Percentiles rank a stretch among this genome's conserved stretches.
Evolutionary conservation across 169 alveolate genomes (phyloP).

Genomic region (Perkinsus olseni): DNA sequence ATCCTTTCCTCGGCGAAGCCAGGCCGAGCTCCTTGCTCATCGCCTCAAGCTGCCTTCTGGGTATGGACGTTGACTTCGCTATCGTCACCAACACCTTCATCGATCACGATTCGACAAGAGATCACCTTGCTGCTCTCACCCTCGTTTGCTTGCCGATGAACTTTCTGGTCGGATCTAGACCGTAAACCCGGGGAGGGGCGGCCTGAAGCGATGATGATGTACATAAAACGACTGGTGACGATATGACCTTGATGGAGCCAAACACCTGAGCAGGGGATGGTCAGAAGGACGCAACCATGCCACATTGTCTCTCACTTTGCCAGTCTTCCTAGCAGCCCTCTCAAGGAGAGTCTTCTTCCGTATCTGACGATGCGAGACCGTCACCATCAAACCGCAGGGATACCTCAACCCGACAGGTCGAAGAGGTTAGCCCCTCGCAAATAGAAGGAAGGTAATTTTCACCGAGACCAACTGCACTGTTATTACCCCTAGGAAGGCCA

Average conservation of each 20-base stretch:
- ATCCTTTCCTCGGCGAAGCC: neutral
- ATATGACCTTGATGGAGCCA: neutral
- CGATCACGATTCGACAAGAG: neutral
- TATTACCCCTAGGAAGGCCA: neutral
- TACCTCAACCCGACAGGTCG: too few relatives aligned
- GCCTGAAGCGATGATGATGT: neutral
- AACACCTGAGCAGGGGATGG: neutral
- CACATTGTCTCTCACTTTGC: neutral
- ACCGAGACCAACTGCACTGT: neutral
- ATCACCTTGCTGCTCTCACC: neutral
- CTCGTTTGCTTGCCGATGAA: neutral
- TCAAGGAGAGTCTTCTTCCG: neutral
- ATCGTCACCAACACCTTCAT: neutral
- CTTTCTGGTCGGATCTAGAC: neutral
- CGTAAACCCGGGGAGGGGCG: neutral
- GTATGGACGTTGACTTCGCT: neutral
- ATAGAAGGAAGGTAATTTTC: too few relatives aligned
- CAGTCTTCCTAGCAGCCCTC: neutral
- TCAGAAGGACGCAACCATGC: neutral
- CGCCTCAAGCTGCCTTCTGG: neutral
- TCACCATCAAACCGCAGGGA: too few relatives aligned
- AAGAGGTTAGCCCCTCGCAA: too few relatives aligned
- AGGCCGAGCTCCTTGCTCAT: neutral
- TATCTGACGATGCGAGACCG: neutral
- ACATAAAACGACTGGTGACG: neutral